A percentile compares a stretch with the other conserved stretches of the same genome.
Conservation (phyloP, 2,329 filamentous ascomycete species). For the Podosphaera xanthii region DNA sequence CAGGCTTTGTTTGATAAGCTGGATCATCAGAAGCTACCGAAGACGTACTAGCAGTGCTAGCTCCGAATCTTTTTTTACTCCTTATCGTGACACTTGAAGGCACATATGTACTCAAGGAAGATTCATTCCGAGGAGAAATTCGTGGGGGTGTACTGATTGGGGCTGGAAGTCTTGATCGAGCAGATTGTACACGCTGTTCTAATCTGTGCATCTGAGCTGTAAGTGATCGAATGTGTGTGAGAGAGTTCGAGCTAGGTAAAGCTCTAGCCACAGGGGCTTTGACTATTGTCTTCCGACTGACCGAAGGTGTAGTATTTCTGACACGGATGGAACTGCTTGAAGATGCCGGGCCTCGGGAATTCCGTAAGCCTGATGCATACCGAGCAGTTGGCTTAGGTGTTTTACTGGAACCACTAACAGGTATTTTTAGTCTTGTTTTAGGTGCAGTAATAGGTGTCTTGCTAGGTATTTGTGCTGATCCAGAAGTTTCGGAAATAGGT, state of each 20-base stretch:
- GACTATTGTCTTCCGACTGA: constrained; percentile 20
- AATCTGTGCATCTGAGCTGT: constrained; percentile 95
- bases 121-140: constrained; percentile 42
- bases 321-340: constrained; percentile 7
- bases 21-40: constrained; percentile 14
- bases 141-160: constrained; percentile 58
- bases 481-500: constrained; percentile 69
- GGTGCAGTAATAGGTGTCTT: constrained; percentile 14
- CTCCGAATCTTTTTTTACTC: constrained; percentile 43
- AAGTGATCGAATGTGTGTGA: constrained; percentile 79
- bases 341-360: constrained; percentile 9
- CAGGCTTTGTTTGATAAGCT: constrained; percentile 22
- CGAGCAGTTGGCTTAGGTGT: constrained; percentile 27
- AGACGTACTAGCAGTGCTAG: constrained; percentile 18
- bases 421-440: constrained; percentile 27
- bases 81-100: constrained; percentile 40
- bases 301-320: constrained; percentile 16
- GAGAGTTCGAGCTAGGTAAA: constrained; percentile 39
- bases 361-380: constrained; percentile 9
- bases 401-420: constrained; percentile 28
- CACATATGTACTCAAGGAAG: constrained; percentile 21
- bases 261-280: constrained; percentile 18
- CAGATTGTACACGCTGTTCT: constrained; percentile 79
- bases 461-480: constrained; percentile 6
- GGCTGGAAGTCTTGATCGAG: constrained; percentile 73